Conservation (phyloP, 352 stramenopile species). For the Lagenidium sp. region DNA sequence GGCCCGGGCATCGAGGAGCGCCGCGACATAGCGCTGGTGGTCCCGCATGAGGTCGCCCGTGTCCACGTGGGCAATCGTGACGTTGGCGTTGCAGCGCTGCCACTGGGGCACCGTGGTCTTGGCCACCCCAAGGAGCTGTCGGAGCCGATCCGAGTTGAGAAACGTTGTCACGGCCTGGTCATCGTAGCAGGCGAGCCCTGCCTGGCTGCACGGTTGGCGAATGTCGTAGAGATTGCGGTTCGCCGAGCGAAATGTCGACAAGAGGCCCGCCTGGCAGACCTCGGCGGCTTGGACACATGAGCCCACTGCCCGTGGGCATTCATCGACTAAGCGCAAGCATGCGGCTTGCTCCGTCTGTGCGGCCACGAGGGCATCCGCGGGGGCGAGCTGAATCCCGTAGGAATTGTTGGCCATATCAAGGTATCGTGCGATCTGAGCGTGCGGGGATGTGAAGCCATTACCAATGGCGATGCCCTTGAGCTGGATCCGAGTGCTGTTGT, state of each 20-base stretch:
- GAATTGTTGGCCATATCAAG: slow-evolving; percentile 61
- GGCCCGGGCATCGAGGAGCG: slow-evolving; percentile 53
- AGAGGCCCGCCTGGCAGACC: slow-evolving; percentile 21
- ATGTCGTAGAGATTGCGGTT: slow-evolving; percentile 74
- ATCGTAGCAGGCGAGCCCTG: slow-evolving; percentile 43
- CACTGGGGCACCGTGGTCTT: slow-evolving; percentile 16
- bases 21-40: slow-evolving; percentile 53
- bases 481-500: slow-evolving; percentile 21
- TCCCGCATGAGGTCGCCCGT: slow-evolving; percentile 84
- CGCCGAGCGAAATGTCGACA: slow-evolving; percentile 29
- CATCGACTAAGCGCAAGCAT: slow-evolving; percentile 37
- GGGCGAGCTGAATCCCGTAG: slow-evolving; percentile 55
- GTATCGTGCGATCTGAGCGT: slow-evolving; percentile 54
- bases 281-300: slow-evolving; percentile 16
- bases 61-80: slow-evolving; percentile 74
- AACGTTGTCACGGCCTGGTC: slow-evolving; percentile 4
- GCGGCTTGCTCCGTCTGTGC: too few relatives aligned
- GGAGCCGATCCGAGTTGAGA: slow-evolving; percentile 16
- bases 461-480: slow-evolving; percentile 59
- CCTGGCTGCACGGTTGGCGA: slow-evolving; percentile 32
- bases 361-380: too few relatives aligned
- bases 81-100: slow-evolving; percentile 76
- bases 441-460: slow-evolving; percentile 65
- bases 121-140: slow-evolving; percentile 13
- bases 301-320: slow-evolving; percentile 2